phyloP scores from a whole-genome alignment of 345 rosid genomes.

The Eucalyptus cloeziana region DNA sequence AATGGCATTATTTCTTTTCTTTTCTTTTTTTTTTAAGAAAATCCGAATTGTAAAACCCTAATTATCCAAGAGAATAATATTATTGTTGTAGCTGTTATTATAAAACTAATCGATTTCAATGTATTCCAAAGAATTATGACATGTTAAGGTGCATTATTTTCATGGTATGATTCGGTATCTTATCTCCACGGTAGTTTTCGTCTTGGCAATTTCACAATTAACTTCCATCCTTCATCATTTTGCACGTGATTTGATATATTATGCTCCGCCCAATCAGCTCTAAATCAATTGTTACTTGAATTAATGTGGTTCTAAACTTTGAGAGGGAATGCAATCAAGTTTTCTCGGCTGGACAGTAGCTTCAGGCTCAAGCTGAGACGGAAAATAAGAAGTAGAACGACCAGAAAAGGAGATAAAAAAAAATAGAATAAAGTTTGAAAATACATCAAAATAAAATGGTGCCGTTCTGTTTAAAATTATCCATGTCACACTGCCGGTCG shows the following conservation, averaged over 20 bases:
- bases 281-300: too few species aligned
- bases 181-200: background rate
- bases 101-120: background rate
- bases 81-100: background rate
- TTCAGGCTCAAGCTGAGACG: background rate
- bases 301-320: background rate
- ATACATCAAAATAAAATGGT: accelerated
- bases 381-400: background rate
- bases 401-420: background rate
- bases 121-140: background rate
- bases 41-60: background rate
- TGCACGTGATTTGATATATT: background rate
- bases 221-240: background rate
- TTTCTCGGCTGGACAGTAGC: background rate
- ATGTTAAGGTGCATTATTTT: background rate
- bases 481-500: accelerated
- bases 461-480: accelerated
- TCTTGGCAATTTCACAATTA: background rate
- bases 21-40: background rate
- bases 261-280: background rate
- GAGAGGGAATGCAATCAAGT: background rate
- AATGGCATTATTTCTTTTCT: background rate
- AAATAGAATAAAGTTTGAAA: background rate
- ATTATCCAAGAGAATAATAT: too few species aligned
- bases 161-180: background rate